Evolutionary conservation across 371 early-diverging fungal species (phyloP).

Genomic region (Mucor saturninus): DNA sequence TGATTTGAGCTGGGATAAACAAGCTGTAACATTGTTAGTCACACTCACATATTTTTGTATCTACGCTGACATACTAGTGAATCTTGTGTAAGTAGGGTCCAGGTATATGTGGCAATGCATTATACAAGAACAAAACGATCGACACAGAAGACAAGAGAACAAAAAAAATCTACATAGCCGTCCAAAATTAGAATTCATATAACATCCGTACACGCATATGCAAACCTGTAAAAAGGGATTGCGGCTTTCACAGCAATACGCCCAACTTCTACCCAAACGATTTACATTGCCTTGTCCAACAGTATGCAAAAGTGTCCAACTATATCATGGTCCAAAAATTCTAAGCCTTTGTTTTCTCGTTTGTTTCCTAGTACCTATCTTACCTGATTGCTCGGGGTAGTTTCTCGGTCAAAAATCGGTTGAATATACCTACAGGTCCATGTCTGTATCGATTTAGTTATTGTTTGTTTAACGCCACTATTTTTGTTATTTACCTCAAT

Average conservation of each 20-base stretch:
- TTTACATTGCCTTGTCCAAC: slow-evolving; percentile 32
- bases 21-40: slow-evolving; percentile 25
- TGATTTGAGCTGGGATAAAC: slow-evolving; percentile 59
- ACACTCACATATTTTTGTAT: background rate
- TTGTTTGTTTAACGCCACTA: background rate
- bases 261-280: slow-evolving; percentile 32
- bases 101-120: slow-evolving; percentile 47
- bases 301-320: slow-evolving; percentile 17
- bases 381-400: slow-evolving; percentile 37
- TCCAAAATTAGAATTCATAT: background rate
- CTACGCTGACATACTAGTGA: slow-evolving; percentile 31
- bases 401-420: slow-evolving; percentile 28
- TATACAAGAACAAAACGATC: slow-evolving; percentile 33
- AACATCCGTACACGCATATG: background rate
- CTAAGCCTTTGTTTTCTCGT: background rate
- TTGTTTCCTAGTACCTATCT: background rate
- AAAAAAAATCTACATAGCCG: slow-evolving; percentile 37
- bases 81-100: slow-evolving; percentile 38
- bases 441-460: slow-evolving; percentile 23
- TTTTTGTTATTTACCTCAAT: slow-evolving; percentile 30
- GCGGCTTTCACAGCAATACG: slow-evolving; percentile 50
- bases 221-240: slow-evolving; percentile 55
- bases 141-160: slow-evolving; percentile 34
- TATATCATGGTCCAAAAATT: slow-evolving; percentile 2
- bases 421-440: slow-evolving; percentile 39